Evolutionary conservation across 2,329 filamentous ascomycete genomes (phyloP).

Genomic region (Colletotrichum orchidophilum): DNA sequence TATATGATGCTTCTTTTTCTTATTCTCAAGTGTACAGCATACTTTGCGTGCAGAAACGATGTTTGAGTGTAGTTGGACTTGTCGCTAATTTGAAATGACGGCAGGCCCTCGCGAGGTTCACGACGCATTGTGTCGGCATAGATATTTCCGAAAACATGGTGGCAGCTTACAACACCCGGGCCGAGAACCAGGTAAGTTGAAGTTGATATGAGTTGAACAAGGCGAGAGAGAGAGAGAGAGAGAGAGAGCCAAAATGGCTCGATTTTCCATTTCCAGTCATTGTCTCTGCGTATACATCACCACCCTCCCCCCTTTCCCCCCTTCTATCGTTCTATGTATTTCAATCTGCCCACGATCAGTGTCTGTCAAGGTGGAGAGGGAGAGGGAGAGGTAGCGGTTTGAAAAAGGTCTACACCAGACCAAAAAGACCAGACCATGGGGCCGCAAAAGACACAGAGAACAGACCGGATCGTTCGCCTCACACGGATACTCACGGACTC

Average conservation of each 20-base stretch:
- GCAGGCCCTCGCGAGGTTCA: slow-evolving; percentile 68
- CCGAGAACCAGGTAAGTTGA: slow-evolving; percentile 58
- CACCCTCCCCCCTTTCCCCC: too few species aligned
- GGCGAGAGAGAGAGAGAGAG: not conserved
- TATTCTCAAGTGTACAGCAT: not conserved
- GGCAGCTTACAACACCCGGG: slow-evolving; percentile 69
- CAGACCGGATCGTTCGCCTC: not conserved
- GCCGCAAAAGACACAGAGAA: not conserved
- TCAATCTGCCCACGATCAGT: too few species aligned
- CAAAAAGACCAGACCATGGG: too few species aligned
- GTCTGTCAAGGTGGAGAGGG: too few species aligned
- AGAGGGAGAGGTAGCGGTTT: too few species aligned
- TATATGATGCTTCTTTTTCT: not conserved
- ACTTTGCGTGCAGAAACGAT: not conserved
- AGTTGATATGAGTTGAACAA: not conserved
- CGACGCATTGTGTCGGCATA: slow-evolving; percentile 71
- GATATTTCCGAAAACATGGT: slow-evolving; percentile 80
- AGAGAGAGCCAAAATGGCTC: too few species aligned
- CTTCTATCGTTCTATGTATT: too few species aligned
- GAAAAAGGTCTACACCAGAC: not conserved
- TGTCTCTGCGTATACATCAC: too few species aligned
- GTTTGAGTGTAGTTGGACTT: not conserved
- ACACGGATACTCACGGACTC: not conserved
- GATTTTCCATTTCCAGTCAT: too few species aligned
- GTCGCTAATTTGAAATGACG: not conserved